Base-by-base conservation (phyloP, 202 grass and related monocot genomes). In the Carex sylvatica region DNA sequence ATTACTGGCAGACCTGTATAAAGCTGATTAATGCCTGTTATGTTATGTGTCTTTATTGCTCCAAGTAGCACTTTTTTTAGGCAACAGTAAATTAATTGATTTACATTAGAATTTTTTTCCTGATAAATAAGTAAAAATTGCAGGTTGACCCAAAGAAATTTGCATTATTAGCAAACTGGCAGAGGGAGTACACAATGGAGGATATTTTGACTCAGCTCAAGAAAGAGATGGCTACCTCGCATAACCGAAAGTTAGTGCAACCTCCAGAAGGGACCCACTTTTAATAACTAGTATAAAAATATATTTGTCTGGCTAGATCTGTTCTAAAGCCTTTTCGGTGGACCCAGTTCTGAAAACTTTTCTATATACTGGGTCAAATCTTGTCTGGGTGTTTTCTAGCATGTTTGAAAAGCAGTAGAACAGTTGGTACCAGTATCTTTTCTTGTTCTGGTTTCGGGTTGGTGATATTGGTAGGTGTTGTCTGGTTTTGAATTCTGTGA, bases 91-190 rank as follows among this genome's bases (percentile, higher is more conserved):
- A 31, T 75, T 54, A 42, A 53, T 33, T 30, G 5, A 16, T 24
- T 54, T 30, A 28, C 46, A 30, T 54, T 6, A 30, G 12, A 74
- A 26, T 7, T n/a, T 66, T 2, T 74, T 58, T 18, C 16, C 38
- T 52, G 35, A 63, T 20, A 31, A n/a, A 6, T 10, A 18, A 30
- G 62, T 49, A 42, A 73, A 28, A 12, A 18, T 55, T 84, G 61
- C 80, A 95, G 92, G 90, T 95, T 90, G 92, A 95, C 44, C 82
- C 90, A 0, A 95, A 92, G 86, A 95, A 92, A 81, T 95, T 95
- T 28, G 71, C 11, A 12, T 20, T 84, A 6, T 76, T 95, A 74
- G 86, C 84, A 12, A 90, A 92, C 65, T 95, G 93, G 93, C 90
- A 92, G 86, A 84, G 90, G 0, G 85, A 91, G 12, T 87, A 90